Conservation (phyloP, 73 alveolate species). For the Blepharisma stoltei region DNA sequence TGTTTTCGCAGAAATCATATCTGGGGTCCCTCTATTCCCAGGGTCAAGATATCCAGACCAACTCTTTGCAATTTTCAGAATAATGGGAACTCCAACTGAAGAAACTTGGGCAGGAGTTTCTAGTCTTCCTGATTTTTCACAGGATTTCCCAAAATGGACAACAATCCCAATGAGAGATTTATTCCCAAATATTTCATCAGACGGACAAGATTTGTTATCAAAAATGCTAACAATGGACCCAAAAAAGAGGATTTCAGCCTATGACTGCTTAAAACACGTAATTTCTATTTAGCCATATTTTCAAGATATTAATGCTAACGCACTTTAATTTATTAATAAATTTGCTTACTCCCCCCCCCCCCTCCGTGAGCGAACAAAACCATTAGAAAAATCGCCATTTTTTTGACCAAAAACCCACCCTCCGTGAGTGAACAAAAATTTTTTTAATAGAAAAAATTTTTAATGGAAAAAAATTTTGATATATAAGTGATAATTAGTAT, state of each 20-base stretch:
- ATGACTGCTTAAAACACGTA: slow-evolving; percentile 2
- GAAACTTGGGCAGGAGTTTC: slow-evolving; percentile 71
- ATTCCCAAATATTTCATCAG: slow-evolving; percentile 8
- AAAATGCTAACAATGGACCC: slow-evolving; percentile 20
- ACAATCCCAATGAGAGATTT: not conserved
- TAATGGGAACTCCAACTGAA: slow-evolving; percentile 87
- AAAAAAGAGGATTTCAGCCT: not conserved
- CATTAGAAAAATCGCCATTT: no score
- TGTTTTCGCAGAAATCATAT: slow-evolving; percentile 84
- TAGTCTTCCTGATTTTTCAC: slow-evolving; percentile 63
- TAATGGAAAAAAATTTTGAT: no score
- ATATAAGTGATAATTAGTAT: no score
- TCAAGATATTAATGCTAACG: not conserved
- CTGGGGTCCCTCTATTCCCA: slow-evolving; percentile 75
- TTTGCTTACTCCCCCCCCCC: slow-evolving; percentile 24
- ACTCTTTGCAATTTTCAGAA: slow-evolving; percentile 75
- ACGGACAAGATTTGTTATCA: slow-evolving; percentile 21
- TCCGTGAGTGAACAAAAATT: no score
- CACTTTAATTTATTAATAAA: slow-evolving; percentile 5
- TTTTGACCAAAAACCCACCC: no score
- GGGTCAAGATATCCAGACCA: slow-evolving; percentile 89
- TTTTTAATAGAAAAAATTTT: no score
- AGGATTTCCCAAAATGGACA: slow-evolving; percentile 73
- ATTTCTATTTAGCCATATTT: not conserved
- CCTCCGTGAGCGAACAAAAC: no score